These are phyloP conservation scores for Pseudogymnoascus sp. DNA, from an alignment of 2,329 filamentous ascomycete genomes.

Conservation along the genomic window DNA sequence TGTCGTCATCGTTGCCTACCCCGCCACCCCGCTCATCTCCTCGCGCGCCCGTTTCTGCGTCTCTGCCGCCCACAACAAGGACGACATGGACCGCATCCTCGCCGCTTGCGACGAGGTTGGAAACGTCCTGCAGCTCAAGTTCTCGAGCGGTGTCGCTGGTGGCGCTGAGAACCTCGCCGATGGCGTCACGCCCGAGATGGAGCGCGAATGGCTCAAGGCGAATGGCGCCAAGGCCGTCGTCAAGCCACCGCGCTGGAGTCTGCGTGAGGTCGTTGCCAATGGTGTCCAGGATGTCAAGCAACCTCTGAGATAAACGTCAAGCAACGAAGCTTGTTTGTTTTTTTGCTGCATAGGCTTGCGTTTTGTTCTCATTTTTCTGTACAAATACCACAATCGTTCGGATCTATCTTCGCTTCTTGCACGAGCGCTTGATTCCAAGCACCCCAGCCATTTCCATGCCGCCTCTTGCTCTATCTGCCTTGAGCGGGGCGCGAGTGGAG, in stretches of 20 bases:
- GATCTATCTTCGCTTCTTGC: background rate
- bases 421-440: background rate
- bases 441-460: background rate
- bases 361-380: background rate
- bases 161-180: conserved; percentile 71
- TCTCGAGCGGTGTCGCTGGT: conserved; percentile 90
- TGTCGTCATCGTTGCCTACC: conserved; percentile 94
- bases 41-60: conserved; percentile 95
- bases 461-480: background rate
- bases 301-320: conserved; percentile 44
- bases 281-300: conserved; percentile 63
- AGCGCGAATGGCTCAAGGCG: conserved; percentile 58
- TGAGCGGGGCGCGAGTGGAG: background rate
- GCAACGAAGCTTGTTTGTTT: background rate
- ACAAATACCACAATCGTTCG: background rate
- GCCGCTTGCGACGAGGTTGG: conserved; percentile 88
- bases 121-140: conserved; percentile 88
- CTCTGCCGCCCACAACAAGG: conserved; percentile 94
- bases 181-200: conserved; percentile 62
- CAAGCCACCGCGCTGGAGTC: conserved; percentile 57
- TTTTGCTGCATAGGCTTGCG: background rate
- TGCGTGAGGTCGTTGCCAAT: conserved; percentile 65
- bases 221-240: conserved; percentile 44
- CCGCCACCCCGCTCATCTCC: conserved; percentile 88
- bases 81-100: conserved; percentile 86